These are phyloP conservation scores for Xylaria digitata DNA, from an alignment of 2,329 filamentous ascomycete species.

Conservation along the genomic window DNA sequence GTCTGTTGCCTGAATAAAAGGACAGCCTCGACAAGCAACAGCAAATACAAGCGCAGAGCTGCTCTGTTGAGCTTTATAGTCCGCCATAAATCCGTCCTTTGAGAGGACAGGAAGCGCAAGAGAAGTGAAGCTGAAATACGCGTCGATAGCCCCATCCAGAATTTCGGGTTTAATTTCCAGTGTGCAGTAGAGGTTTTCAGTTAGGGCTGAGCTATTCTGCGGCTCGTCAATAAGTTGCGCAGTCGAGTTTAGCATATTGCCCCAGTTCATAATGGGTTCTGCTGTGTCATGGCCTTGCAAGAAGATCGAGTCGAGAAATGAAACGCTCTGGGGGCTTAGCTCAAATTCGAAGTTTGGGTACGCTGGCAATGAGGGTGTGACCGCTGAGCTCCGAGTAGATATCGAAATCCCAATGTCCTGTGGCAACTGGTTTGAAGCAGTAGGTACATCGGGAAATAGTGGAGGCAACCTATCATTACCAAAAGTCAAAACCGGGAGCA, in stretches of 20 bases:
- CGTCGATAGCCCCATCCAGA: conserved; percentile 29
- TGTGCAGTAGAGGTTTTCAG: conserved; percentile 19
- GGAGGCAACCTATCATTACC: background rate
- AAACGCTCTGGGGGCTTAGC: conserved; percentile 15
- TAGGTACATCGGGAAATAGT: background rate
- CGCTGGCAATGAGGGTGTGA: background rate
- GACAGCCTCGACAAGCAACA: conserved; percentile 32
- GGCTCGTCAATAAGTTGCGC: conserved; percentile 1
- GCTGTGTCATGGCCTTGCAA: conserved; percentile 14
- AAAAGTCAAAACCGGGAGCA: conserved; percentile 17
- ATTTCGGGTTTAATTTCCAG: background rate
- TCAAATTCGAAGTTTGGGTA: conserved; percentile 25
- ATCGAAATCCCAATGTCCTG: background rate
- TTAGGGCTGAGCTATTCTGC: background rate
- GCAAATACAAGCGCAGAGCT: conserved; percentile 31
- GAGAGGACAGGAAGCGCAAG: conserved; percentile 29
- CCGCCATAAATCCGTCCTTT: conserved; percentile 31
- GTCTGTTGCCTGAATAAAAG: conserved; percentile 19
- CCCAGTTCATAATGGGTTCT: conserved; percentile 5
- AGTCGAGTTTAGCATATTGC: background rate
- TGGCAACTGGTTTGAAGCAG: background rate
- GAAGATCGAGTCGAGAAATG: conserved; percentile 33
- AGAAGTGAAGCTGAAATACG: conserved; percentile 28
- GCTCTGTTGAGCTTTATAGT: conserved; percentile 20
- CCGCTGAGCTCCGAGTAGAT: background rate